These are phyloP conservation scores for Spergularia bocconei DNA, from an alignment of 148 eudicot species.

Conservation along the genomic window DNA sequence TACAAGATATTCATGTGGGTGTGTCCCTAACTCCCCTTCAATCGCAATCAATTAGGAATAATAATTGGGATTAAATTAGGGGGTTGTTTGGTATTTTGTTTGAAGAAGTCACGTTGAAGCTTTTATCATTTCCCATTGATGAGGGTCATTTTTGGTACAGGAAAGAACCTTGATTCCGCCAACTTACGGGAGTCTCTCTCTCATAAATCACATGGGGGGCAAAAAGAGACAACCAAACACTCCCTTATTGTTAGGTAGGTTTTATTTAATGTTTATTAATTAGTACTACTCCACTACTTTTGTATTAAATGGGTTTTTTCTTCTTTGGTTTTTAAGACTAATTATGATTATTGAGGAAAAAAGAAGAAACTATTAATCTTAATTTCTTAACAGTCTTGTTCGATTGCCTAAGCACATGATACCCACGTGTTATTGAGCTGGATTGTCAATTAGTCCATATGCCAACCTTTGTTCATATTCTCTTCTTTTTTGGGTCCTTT, in stretches of 20 bases:
- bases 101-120: conserved; percentile 30
- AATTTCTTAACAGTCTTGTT: conserved; percentile 13
- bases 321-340: neutral
- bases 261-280: neutral
- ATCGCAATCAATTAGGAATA: conserved; percentile 16
- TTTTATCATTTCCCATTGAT: conserved; percentile 26
- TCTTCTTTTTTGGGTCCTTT: neutral
- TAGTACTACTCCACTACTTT: no score
- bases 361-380: conserved; percentile 19
- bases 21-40: conserved; percentile 5
- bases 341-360: conserved; percentile 20
- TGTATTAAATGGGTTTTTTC: neutral
- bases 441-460: conserved; percentile 27
- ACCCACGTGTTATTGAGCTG: conserved; percentile 48
- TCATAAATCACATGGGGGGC: conserved; percentile 25
- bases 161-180: conserved; percentile 26
- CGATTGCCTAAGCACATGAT: conserved; percentile 54
- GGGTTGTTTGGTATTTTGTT: conserved; percentile 10
- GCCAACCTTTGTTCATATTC: conserved; percentile 13
- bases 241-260: conserved; percentile 24
- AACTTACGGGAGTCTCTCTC: conserved; percentile 32
- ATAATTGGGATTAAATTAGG: neutral
- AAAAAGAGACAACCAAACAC: conserved; percentile 22
- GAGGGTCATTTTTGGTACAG: conserved; percentile 31
- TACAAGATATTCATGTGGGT: conserved; percentile 26